Evolutionary conservation across 768 basidiomycete genomes (phyloP), one percentile per base, ranked within the genome.

Genomic region (Phylloporus rhodoxanthus): DNA sequence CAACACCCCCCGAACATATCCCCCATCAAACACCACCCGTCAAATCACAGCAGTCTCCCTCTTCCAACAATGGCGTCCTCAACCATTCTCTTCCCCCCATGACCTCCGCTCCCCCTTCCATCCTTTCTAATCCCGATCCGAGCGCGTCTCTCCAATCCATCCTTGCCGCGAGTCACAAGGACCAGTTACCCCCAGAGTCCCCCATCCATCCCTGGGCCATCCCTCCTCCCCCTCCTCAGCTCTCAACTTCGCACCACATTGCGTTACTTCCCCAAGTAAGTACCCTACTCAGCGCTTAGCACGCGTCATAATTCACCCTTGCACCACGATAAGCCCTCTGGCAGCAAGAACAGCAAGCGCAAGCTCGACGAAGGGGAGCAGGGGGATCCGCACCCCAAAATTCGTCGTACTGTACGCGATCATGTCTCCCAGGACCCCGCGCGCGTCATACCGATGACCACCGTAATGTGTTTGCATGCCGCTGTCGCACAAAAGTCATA

Each of bases 401-500:
- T 90, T 63, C 80, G 88, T 50, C 84, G 88, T 60, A 86, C 87
- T 57, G 85, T 89, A 43, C 84, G 84, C 67, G 85, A 89, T 68
- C 87, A 88, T 65, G 79, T 88, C 56, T 80, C 81, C 29, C 84
- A 85, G 61, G 85, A 89, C 59, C 82, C 83, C 8, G 66, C 79
- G 43, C 84, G 84, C 55, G 80, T 85, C 57, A 79, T 87, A 71
- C 85, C 87, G 52, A 91, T 92, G 90, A 91, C 90, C 32, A 91
- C 89, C 33, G 87, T 92, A 28, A 81, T 91, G 53, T 91, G 88
- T 57, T 75, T 93, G 46, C 92, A 95, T 62, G 91, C 92, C 21
- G 90, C 89, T 28, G 91, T 93, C 44, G 93, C 91, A 2, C 93
- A 96, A 72, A 96, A 96, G 72, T 93, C 91, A 10, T 96, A 96